Evolutionary conservation across 1,284 basidiomycete species (phyloP), one percentile per base, ranked within the genome.

Genomic region (Ganoderma sinense): DNA sequence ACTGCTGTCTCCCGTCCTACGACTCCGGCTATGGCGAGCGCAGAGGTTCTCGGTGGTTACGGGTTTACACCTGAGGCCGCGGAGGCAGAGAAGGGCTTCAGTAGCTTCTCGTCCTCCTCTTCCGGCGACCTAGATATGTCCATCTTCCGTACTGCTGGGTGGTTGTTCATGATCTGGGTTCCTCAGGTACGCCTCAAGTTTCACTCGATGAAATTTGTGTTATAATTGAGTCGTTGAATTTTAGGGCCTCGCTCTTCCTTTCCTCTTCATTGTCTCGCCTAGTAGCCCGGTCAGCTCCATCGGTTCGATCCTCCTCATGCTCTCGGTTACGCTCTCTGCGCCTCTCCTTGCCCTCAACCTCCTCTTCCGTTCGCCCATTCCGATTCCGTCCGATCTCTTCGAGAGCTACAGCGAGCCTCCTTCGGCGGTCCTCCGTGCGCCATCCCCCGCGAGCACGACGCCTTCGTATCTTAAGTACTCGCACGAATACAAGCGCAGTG

Each of bases 281-380:
- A 48, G 67, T 74, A 80, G 81, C 58, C 76, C 77, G 36, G 66
- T 77, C 2, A 78, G 84, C 39, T 84, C 85, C 11, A 76, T 80
- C 2, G 75, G 84, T 0, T 82, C 87, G 4, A 78, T 90, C 64
- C 76, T 91, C 65, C 82, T 92, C 40, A 80, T 87, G 36, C 78
- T 93, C 31, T 91, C 91, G 6, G 81, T 92, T 41, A 90, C 89
- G 8, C 74, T 90, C 20, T 91, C 90, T 7, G 88, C 90, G 8
- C 91, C 91, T 2, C 80, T 92, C 3, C 76, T 93, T 71, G 88
- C 87, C 18, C 74, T 90, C 65, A 91, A 88, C 76, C 81, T 91
- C 31, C 70, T 91, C 45, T 81, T 88, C 72, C 84, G 85, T 39
- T 87, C 86, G 14, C 88, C 89, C 0, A 80, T 93, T 62, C 91